A percentile compares a stretch with the other conserved stretches of the same genome.
These are phyloP conservation scores for Cynanchum wilfordii DNA, from an alignment of 257 asterid genomes.

Conservation along the genomic window DNA sequence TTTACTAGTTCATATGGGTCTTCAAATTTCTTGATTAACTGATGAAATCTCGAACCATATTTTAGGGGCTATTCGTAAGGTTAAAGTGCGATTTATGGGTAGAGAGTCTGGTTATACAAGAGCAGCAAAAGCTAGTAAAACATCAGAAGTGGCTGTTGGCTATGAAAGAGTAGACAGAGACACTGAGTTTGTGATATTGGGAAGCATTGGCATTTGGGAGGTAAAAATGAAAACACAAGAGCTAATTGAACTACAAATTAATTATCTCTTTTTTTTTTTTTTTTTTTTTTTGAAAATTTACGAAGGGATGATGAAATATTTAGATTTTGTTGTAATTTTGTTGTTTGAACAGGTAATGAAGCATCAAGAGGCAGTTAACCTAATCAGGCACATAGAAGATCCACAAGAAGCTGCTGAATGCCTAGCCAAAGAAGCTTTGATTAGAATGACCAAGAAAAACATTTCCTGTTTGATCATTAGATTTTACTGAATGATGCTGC, in stretches of 20 bases:
- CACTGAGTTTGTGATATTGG: constrained; percentile 60
- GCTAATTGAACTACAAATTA: too few species aligned
- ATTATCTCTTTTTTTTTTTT: too few species aligned
- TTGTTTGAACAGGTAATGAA: constrained; percentile 40
- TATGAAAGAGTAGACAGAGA: constrained; percentile 36
- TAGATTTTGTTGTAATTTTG: not conserved
- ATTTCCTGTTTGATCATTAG: constrained; percentile 56
- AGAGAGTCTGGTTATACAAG: constrained; percentile 10
- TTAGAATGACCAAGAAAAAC: constrained; percentile 46
- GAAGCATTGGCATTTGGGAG: constrained; percentile 62
- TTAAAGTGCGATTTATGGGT: constrained; percentile 11
- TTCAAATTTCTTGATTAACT: not conserved
- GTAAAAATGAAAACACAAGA: constrained; percentile 21
- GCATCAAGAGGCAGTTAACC: constrained; percentile 63
- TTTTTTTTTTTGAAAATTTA: too few species aligned
- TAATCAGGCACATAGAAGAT: constrained; percentile 55
- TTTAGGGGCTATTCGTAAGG: constrained; percentile 26
- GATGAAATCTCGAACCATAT: not conserved
- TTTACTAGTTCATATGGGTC: too few species aligned
- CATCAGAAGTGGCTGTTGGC: constrained; percentile 37
- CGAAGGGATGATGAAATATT: too few species aligned
- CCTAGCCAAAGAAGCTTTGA: constrained; percentile 52
- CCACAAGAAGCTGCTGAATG: constrained; percentile 63
- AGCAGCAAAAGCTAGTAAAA: constrained; percentile 19
- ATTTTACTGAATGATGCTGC: constrained; percentile 28